These are phyloP conservation scores for Pascua sp. DNA, from an alignment of 1,284 basidiomycete genomes.

Conservation along the genomic window DNA sequence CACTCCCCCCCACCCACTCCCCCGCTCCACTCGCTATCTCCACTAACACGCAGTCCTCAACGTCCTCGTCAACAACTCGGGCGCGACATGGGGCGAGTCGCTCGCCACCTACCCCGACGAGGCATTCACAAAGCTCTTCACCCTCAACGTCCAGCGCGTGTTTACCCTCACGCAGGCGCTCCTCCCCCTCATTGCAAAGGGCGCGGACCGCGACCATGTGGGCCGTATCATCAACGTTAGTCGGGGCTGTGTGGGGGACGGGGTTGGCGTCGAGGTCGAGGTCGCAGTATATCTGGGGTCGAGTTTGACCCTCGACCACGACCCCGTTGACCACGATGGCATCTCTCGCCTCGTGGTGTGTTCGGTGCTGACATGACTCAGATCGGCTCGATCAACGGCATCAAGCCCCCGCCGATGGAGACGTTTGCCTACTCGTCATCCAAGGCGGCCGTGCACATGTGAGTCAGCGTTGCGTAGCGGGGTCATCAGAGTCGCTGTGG, in stretches of 20 bases:
- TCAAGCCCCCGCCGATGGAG: conserved; percentile 57
- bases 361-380: conserved; percentile 29
- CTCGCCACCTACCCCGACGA: conserved; percentile 59
- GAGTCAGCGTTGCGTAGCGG: conserved; percentile 13
- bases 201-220: conserved; percentile 53
- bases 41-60: conserved; percentile 14
- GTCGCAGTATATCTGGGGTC: background rate
- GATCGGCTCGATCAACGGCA: conserved; percentile 65
- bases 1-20: background rate
- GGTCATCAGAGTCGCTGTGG: too few species aligned
- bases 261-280: background rate
- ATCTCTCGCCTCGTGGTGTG: too few species aligned
- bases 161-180: conserved; percentile 68
- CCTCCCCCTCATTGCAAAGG: conserved; percentile 60
- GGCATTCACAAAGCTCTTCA: conserved; percentile 54
- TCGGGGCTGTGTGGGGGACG: background rate
- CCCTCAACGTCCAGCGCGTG: conserved; percentile 64
- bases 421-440: conserved; percentile 68
- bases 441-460: conserved; percentile 55
- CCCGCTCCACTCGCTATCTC: background rate
- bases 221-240: conserved; percentile 59
- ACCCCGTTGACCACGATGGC: too few species aligned
- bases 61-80: conserved; percentile 57
- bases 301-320: too few species aligned
- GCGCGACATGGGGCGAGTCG: conserved; percentile 61